Conservation (phyloP, 148 eudicot genomes). For the Chenopodium quinoa region DNA sequence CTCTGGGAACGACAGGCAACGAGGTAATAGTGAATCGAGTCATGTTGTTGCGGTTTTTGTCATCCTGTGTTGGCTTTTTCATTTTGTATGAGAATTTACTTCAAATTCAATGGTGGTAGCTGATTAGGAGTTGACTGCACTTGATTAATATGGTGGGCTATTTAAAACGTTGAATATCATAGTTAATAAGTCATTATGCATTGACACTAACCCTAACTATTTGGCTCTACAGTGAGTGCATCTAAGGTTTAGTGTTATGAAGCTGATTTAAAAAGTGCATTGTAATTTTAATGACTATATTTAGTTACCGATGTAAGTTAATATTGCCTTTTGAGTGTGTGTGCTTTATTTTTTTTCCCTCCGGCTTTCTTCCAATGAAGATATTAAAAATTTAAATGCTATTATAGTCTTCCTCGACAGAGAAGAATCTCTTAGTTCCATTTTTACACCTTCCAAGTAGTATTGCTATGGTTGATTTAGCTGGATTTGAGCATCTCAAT, state of each 20-base stretch:
- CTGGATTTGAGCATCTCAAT: neutral
- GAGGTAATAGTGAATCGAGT: conserved; percentile 44
- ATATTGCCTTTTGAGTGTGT: neutral
- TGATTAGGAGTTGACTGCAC: neutral
- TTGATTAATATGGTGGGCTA: neutral
- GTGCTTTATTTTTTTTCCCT: neutral
- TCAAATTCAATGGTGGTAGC: neutral
- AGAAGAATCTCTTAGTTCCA: neutral
- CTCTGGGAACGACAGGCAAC: conserved; percentile 35
- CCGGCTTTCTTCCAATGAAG: neutral
- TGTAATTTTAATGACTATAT: neutral
- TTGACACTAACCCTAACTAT: neutral
- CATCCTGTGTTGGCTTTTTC: neutral
- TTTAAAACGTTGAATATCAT: neutral
- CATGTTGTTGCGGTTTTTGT: neutral
- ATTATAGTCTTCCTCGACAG: too few relatives aligned
- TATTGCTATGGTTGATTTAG: neutral
- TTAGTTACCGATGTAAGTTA: neutral
- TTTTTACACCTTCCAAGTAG: neutral
- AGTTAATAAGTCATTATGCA: neutral
- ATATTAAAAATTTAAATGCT: neutral
- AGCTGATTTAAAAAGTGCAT: neutral
- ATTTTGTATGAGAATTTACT: neutral
- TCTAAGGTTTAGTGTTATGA: neutral
- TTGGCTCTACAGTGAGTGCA: neutral